A percentile compares a stretch with the other conserved stretches of the same genome.
phyloP scores from a whole-genome alignment of 305 asterid species.

The Plantago coronopus region DNA sequence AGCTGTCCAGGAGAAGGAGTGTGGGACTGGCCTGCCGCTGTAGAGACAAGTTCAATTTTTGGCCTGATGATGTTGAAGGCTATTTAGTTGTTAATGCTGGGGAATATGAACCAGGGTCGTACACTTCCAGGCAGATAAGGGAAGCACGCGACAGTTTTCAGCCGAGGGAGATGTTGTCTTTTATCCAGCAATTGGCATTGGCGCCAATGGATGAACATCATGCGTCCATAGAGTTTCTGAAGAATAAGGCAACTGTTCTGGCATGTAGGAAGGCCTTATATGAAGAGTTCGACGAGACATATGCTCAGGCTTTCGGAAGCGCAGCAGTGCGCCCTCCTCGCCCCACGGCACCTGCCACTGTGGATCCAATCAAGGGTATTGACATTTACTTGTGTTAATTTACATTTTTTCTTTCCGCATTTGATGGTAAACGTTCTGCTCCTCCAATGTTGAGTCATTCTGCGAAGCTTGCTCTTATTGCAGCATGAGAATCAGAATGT shows the following conservation, averaged over 20 bases:
- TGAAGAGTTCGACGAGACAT: conserved; percentile 86
- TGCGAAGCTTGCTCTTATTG: too few species aligned
- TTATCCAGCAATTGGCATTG: conserved; percentile 52
- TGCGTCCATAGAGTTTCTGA: conserved; percentile 41
- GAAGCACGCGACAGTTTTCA: conserved; percentile 57
- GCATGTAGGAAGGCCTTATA: conserved; percentile 64
- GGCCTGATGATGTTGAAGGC: conserved; percentile 51
- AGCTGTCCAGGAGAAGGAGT: conserved; percentile 59
- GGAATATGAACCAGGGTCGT: conserved; percentile 56
- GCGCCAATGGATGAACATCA: conserved; percentile 40
- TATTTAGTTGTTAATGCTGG: conserved; percentile 59
- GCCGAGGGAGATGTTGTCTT: conserved; percentile 55
- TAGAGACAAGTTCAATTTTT: conserved; percentile 53
- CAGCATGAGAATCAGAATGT: too few species aligned
- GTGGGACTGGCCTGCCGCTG: conserved; percentile 78
- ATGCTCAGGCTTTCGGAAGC: conserved; percentile 89
- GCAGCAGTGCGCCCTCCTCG: conserved; percentile 47
- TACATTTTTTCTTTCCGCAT: background rate
- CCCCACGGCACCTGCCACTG: conserved; percentile 40
- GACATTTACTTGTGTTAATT: background rate
- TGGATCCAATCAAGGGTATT: conserved; percentile 69
- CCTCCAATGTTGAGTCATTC: too few species aligned
- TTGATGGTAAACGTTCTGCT: too few species aligned
- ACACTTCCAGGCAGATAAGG: conserved; percentile 55
- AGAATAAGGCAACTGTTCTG: conserved; percentile 61